Percentiles rank a stretch among this genome's conserved stretches.
phyloP scores from a whole-genome alignment of 106 monocot genomes.

The Chionographis japonica region DNA sequence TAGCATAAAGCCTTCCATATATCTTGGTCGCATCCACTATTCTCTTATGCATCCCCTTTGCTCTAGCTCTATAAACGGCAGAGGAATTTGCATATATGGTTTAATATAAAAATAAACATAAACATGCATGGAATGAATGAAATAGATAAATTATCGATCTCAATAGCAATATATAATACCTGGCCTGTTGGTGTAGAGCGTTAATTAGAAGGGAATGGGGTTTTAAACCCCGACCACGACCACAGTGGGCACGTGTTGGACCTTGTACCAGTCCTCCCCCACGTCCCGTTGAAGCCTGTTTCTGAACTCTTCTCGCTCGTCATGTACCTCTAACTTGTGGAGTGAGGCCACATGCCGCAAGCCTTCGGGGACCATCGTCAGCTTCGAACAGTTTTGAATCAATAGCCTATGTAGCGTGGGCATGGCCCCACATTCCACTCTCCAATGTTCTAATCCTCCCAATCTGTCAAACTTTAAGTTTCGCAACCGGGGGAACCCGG shows the following conservation, averaged over 20 bases:
- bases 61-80: no score
- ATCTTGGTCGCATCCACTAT: no score
- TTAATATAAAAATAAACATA: no score
- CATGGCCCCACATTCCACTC: background rate
- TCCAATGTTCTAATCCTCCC: background rate
- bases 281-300: background rate
- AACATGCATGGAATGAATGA: no score
- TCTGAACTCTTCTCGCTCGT: background rate
- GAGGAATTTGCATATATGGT: no score
- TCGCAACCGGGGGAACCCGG: constrained; percentile 4
- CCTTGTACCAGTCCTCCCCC: constrained; percentile 1
- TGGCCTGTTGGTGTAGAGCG: no score
- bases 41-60: no score
- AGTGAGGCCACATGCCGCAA: background rate
- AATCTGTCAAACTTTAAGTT: background rate
- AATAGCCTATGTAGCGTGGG: background rate
- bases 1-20: no score
- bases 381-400: background rate
- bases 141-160: no score
- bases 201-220: no score
- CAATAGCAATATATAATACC: no score
- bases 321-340: background rate
- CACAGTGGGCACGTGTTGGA: background rate
- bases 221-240: no score
- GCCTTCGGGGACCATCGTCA: background rate